These are phyloP conservation scores for Acrasis kona DNA, from an alignment of 78 protist genomes.

Conservation along the genomic window DNA sequence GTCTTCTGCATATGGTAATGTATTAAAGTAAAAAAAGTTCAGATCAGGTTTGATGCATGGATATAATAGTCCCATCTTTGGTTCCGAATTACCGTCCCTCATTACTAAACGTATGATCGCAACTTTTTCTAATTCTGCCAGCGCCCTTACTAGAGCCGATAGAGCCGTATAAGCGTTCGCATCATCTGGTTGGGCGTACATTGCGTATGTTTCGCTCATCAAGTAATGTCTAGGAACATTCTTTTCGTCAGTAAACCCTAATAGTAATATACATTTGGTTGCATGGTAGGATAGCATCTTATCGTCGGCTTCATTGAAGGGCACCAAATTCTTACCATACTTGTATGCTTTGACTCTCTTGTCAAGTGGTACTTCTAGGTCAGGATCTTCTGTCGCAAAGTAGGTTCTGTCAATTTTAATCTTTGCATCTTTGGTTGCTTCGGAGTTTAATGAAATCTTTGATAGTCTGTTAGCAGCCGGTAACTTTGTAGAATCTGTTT, in stretches of 20 bases:
- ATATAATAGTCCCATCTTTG: not conserved
- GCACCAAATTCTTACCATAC: slow-evolving; percentile 15
- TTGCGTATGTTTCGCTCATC: not conserved
- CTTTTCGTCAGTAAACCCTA: slow-evolving; percentile 1
- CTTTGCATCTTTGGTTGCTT: not conserved
- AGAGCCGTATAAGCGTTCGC: slow-evolving; percentile 1
- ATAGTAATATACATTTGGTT: not conserved
- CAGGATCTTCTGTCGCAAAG: not conserved
- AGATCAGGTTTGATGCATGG: not conserved
- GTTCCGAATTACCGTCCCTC: not conserved
- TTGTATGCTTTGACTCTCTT: not conserved
- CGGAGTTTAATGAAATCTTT: not conserved
- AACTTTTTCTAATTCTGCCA: not conserved
- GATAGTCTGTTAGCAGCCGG: not conserved
- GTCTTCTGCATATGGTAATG: slow-evolving; percentile 24
- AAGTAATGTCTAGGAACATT: not conserved
- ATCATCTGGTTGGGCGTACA: not conserved
- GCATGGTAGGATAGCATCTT: not conserved
- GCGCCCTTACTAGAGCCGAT: slow-evolving; percentile 2
- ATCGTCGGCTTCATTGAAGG: slow-evolving; percentile 16
- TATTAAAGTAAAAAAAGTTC: not conserved
- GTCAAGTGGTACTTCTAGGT: not conserved
- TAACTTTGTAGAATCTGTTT: not conserved
- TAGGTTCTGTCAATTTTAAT: not conserved
- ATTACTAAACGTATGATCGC: slow-evolving; percentile 7